Evolutionary conservation across 345 rosid genomes (phyloP), one percentile per base, ranked within the genome.

Genomic region (Lumnitzera racemosa): DNA sequence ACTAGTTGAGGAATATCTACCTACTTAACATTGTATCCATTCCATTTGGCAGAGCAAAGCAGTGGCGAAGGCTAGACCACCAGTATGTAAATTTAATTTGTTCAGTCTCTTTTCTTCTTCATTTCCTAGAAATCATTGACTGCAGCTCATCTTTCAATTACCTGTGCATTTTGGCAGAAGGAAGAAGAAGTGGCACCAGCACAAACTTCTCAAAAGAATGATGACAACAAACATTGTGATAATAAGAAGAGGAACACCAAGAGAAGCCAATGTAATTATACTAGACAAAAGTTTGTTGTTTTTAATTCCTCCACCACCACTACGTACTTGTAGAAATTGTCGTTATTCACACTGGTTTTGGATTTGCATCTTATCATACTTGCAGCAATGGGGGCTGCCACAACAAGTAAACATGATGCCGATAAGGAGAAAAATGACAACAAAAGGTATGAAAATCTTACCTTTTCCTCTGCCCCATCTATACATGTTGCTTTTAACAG

Each of bases 331-430:
- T 11, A 58, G 11, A 16, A 5, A 41, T 50, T 47, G 59, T 55
- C 13, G 41, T 11, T 13, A 36, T 36, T 36, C 43, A 36, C 43
- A 36, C 43, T 5, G 43, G 43, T 36, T 36, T 36, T 36, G 43
- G 9, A 4, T 36, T 36, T 36, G 43, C 13, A 36, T 27, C 49
- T 70, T 12, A 64, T 56, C 25, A 49, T 25, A 27, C 50, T 14
- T 68, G 74, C 74, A 90, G 96, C 97, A 23, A 67, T 76, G 69
- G 84, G 80, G 49, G 70, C 78, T 70, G 69, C 80, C 11, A 63
- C 75, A 47, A n/a, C 70, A 14, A 61, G 55, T 53, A 73, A 56
- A 59, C 66, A 24, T 59, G 77, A 56, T 48, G 57, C 47, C 56
- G 83, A 81, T 47, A 78, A 80, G 48, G 85, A 81, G 61, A 84